Conservation (phyloP, 148 eudicot species). For the Vaccinium macrocarpon region DNA sequence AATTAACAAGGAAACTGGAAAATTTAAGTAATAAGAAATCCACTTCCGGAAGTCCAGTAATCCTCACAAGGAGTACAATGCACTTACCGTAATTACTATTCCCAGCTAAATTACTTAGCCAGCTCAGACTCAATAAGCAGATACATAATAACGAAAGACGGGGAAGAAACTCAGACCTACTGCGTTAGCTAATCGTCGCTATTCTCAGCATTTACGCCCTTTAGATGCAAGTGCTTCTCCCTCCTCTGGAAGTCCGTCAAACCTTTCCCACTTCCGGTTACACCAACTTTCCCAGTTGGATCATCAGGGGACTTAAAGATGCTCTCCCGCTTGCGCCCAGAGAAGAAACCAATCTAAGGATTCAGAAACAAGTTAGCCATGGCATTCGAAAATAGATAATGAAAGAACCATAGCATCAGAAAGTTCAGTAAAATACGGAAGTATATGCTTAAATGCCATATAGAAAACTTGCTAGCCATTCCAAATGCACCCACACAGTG, state of each 20-base stretch:
- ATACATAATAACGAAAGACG: not conserved
- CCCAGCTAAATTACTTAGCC: not conserved
- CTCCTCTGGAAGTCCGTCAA: conserved; percentile 92
- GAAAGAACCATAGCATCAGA: not conserved
- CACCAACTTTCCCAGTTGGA: conserved; percentile 94
- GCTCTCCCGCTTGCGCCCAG: conserved; percentile 92
- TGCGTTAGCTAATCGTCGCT: conserved; percentile 43
- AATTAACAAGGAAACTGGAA: not conserved
- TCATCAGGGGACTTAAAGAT: conserved; percentile 98
- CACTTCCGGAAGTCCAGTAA: not conserved
- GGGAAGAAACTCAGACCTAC: not conserved
- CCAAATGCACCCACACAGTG: not conserved
- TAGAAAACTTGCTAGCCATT: not conserved
- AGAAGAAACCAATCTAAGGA: conserved; percentile 82
- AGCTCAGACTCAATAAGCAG: conserved; percentile 9
- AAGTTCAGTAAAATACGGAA: not conserved
- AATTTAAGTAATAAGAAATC: not conserved
- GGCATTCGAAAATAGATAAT: not conserved
- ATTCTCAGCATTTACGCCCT: conserved; percentile 66
- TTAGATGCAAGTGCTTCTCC: conserved; percentile 92
- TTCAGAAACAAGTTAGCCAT: conserved; percentile 3
- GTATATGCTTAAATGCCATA: not conserved
- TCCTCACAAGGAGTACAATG: conserved; percentile 7
- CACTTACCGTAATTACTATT: not conserved
- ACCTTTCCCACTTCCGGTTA: conserved; percentile 97